phyloP scores from a whole-genome alignment of 1,284 basidiomycete species.

The Ceratobasidium sp. region DNA sequence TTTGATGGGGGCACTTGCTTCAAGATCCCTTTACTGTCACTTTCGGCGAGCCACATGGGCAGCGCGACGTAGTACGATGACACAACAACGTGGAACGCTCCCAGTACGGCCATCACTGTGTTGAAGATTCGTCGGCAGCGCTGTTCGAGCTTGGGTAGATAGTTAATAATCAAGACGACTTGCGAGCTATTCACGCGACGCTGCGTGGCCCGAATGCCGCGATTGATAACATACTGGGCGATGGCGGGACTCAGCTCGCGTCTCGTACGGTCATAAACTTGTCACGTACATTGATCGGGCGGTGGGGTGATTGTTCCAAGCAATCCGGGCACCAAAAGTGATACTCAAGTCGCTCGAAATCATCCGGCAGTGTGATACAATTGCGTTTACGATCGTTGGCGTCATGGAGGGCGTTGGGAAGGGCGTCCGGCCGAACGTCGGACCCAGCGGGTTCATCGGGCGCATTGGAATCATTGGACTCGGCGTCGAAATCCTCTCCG shows the following conservation, averaged over 20 bases:
- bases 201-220: background rate
- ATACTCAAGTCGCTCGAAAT: background rate
- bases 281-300: background rate
- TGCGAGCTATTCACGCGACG: background rate
- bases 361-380: background rate
- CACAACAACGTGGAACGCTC: background rate
- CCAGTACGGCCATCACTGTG: background rate
- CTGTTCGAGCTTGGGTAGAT: background rate
- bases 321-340: slow-evolving; percentile 3
- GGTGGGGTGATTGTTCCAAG: background rate
- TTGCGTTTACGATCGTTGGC: background rate
- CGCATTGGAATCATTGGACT: background rate
- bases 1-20: no score
- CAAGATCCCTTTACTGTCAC: no score
- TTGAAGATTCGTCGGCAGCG: background rate
- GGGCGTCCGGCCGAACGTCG: no score
- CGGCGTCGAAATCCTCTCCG: no score
- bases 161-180: background rate
- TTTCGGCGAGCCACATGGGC: no score
- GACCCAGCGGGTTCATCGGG: background rate
- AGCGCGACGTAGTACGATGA: background rate
- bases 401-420: no score
- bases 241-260: background rate
- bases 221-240: background rate
- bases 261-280: background rate